Percentiles rank a stretch among this genome's conserved stretches.
Evolutionary conservation across 179 eudicot species (phyloP).

Genomic region (Camellia oleifera): DNA sequence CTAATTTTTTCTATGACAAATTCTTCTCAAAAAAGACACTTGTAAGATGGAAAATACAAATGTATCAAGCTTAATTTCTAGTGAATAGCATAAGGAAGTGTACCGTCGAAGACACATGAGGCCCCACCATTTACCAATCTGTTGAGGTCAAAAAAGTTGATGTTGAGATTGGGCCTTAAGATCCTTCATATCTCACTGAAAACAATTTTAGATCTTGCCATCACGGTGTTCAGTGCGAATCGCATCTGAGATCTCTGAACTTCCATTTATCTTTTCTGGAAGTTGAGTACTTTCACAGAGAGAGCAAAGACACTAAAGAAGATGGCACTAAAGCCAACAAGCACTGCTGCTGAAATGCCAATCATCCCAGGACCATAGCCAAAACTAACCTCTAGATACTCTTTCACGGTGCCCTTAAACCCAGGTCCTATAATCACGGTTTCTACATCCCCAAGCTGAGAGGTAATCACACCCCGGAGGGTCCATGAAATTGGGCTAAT

Average conservation of each 20-base stretch:
- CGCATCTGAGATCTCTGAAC: neutral
- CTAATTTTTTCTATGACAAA: neutral
- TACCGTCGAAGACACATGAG: neutral
- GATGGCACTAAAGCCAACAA: slow-evolving; percentile 49
- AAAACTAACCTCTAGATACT: slow-evolving; percentile 44
- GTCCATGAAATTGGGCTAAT: slow-evolving; percentile 86
- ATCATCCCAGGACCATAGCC: slow-evolving; percentile 54
- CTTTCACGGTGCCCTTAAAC: slow-evolving; percentile 64
- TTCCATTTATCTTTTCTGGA: slow-evolving; percentile 62
- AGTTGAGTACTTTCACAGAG: slow-evolving; percentile 69
- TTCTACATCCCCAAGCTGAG: slow-evolving; percentile 86
- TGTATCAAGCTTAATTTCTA: too few relatives aligned
- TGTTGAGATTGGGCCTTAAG: neutral
- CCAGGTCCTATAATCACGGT: slow-evolving; percentile 43
- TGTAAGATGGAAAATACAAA: too few relatives aligned
- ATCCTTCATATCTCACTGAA: neutral
- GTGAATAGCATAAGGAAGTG: neutral
- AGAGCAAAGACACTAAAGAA: slow-evolving; percentile 57
- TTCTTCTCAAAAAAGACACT: too few relatives aligned
- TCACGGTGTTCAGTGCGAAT: neutral
- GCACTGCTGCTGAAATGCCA: slow-evolving; percentile 47
- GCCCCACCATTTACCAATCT: slow-evolving; percentile 1
- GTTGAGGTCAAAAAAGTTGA: neutral
- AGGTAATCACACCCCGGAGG: slow-evolving; percentile 60
- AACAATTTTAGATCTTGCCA: neutral